Conservation (phyloP, 225 moss, liverwort and hornwort species). For the Pseudisothecium myosuroides region DNA sequence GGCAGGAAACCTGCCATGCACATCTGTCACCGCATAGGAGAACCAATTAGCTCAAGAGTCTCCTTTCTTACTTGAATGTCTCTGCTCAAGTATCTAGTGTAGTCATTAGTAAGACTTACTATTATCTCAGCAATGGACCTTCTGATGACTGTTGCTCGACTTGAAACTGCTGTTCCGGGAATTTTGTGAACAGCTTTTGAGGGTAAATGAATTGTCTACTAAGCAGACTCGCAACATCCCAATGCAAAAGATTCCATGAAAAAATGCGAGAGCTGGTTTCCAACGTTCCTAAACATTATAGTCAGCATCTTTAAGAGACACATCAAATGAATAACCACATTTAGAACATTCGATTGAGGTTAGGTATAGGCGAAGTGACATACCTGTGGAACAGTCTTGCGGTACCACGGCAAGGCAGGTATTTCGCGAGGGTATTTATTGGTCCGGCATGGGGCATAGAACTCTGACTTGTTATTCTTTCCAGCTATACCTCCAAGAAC, state of each 20-base stretch:
- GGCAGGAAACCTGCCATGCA: slow-evolving; percentile 95
- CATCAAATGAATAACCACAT: not conserved
- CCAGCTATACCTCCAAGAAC: slow-evolving; percentile 96
- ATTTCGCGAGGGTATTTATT: slow-evolving; percentile 97
- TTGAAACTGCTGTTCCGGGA: not conserved
- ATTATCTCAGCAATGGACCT: not conserved
- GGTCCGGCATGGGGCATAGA: slow-evolving; percentile 93
- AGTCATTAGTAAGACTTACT: not conserved
- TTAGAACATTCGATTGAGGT: not conserved
- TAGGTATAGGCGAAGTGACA: not conserved
- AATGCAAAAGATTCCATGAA: not conserved
- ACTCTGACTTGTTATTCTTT: slow-evolving; percentile 84
- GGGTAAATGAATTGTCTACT: not conserved
- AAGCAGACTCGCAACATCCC: not conserved
- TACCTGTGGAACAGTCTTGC: slow-evolving; percentile 80
- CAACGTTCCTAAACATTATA: not conserved
- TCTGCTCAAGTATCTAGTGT: not conserved
- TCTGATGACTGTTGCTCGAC: not conserved
- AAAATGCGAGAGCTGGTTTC: not conserved
- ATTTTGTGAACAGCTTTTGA: not conserved
- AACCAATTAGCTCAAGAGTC: not conserved
- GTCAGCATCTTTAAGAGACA: not conserved
- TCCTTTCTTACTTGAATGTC: not conserved
- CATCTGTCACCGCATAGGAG: slow-evolving; percentile 43
- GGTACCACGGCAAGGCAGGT: slow-evolving; percentile 89